Evolutionary conservation across 2,329 filamentous ascomycete species (phyloP), one percentile per base, ranked within the genome.

Genomic region (Paracorniculantispora psalliotae): DNA sequence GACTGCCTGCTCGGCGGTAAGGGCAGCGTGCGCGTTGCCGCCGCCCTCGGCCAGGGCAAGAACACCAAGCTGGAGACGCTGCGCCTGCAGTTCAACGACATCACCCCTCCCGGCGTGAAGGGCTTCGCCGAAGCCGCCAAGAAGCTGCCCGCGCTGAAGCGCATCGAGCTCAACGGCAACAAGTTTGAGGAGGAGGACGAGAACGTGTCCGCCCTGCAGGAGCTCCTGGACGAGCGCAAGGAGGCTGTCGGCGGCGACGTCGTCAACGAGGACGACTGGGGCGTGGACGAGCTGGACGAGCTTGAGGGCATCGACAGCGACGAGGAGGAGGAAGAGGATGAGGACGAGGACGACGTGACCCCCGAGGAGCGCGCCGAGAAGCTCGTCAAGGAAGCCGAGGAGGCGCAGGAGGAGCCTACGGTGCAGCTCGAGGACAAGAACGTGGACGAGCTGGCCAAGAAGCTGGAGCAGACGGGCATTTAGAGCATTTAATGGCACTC

Each of bases 111-210:
- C 59, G 90, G 88, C 19, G 74, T 97, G 52, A 86, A 89, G 69
- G 82, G 81, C 2, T 80, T 99, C 57, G 82, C 87, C 3, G 77
- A 82, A 21, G 90, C 90, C 2, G 86, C 86, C 4, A 84, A 85
- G 67, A 77, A 81, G 9, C 81, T 99, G 9, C 92, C 91, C 1
- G 82, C 83, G 13, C 77, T 99, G 64, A 89, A 88, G 76, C 87
- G 92, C 67, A 84, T 99, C 52, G 94, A 97, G 76, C 78, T 99
- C 65, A 97, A 99, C 72, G 94, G 94, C 53, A 99, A 99, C 79
- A 94, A 91, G 71, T 96, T 99, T 67, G 79, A 83, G 9, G 92
- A 97, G 72, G 91, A 96, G 2, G 91, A 97, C 66, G 79, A 83
- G 49, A 84, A 84, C 28, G 81, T 97, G 44, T 75, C 84, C 61